Conservation (phyloP, 495 filamentous ascomycete species). For the Astrocystis sublimbata region DNA sequence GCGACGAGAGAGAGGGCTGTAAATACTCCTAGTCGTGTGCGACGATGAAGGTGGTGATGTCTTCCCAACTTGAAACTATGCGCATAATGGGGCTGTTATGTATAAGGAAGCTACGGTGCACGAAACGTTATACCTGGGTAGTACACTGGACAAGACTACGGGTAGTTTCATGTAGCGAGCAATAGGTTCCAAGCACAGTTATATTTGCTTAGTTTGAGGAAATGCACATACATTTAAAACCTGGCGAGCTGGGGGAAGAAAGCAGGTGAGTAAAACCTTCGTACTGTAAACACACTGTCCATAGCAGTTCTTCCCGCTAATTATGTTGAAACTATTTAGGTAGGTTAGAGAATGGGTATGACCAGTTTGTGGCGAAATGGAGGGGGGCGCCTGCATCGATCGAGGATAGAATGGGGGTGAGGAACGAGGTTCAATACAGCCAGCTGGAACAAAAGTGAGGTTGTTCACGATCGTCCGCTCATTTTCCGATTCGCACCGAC, state of each 20-base stretch:
- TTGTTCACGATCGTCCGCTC: constrained; percentile 2
- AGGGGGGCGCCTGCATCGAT: neutral
- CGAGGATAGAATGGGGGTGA: neutral
- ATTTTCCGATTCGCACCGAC: neutral
- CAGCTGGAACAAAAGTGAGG: neutral
- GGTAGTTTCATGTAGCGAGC: neutral
- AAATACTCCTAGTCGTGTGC: neutral
- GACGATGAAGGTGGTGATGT: neutral
- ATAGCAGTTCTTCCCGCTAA: neutral
- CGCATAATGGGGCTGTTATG: neutral
- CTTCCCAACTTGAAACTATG: neutral
- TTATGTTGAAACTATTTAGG: neutral
- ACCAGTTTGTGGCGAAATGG: neutral
- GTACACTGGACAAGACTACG: neutral
- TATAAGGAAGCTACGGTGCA: neutral
- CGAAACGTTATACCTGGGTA: neutral
- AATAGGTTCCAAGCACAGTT: neutral
- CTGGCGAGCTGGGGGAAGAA: too few relatives aligned
- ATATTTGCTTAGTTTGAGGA: neutral
- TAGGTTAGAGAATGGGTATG: too few relatives aligned
- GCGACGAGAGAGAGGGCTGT: neutral
- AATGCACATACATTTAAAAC: too few relatives aligned
- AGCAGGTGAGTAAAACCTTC: neutral
- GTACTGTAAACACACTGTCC: neutral
- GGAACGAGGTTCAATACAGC: neutral